Percentiles rank a stretch among this genome's conserved stretches.
Evolutionary conservation across 352 stramenopile species (phyloP).

Genomic region (Pythium pyrilobum): DNA sequence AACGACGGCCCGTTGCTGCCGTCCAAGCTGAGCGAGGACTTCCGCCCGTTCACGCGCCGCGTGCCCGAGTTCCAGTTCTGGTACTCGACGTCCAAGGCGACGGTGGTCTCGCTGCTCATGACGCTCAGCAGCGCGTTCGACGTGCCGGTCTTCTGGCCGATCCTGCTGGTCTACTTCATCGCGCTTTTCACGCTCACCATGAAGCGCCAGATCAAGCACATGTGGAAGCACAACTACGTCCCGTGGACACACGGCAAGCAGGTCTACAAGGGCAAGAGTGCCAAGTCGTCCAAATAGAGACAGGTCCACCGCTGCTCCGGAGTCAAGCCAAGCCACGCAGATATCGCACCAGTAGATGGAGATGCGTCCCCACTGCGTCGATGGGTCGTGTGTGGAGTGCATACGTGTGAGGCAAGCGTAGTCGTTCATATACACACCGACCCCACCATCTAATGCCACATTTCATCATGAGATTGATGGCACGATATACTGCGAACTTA

Average conservation of each 20-base stretch:
- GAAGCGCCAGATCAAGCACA: conserved; percentile 99
- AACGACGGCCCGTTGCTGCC: conserved; percentile 88
- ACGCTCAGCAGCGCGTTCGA: conserved; percentile 99
- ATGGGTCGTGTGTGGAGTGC: no score
- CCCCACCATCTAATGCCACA: no score
- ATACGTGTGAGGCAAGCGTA: no score
- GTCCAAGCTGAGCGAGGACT: conserved; percentile 87
- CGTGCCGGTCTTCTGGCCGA: conserved; percentile 99
- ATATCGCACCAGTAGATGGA: no score
- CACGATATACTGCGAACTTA: no score
- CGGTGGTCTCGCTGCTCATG: conserved; percentile 92
- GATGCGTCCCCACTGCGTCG: no score
- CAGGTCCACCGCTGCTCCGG: no score
- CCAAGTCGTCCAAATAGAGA: conserved; percentile 78
- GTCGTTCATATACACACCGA: no score
- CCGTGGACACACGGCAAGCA: conserved; percentile 95
- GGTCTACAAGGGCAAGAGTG: conserved; percentile 88
- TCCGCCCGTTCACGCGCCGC: conserved; percentile 88
- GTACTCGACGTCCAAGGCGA: conserved; percentile 88
- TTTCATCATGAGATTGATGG: no score
- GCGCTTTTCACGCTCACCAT: conserved; percentile 98
- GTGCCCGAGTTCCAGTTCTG: conserved; percentile 99
- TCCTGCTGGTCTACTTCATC: conserved; percentile 99
- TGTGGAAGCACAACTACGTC: conserved; percentile 99
- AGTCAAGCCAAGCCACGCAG: no score